phyloP scores from a whole-genome alignment of 345 rosid genomes.

The Triadica sebifera region DNA sequence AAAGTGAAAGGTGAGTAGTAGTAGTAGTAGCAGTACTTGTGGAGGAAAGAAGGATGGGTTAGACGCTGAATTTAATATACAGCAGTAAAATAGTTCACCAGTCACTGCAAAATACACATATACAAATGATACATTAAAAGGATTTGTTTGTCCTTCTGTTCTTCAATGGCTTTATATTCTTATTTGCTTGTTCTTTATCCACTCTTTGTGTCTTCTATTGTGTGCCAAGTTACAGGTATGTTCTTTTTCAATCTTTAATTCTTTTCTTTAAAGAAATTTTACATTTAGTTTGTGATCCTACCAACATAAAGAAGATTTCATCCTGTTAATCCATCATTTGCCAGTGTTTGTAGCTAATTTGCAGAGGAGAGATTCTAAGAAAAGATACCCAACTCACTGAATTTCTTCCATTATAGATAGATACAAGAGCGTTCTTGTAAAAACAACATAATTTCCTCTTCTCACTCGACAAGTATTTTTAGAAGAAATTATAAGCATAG shows the following conservation, averaged over 20 bases:
- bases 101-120: constrained; percentile 4
- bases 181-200: constrained; percentile 35
- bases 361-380: not conserved
- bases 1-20: constrained; percentile 11
- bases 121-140: constrained; percentile 4
- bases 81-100: constrained; percentile 3
- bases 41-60: constrained; percentile 14
- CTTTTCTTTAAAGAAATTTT: not conserved
- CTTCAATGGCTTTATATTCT: constrained; percentile 57
- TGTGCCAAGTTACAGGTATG: constrained; percentile 33
- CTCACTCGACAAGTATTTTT: too few species aligned
- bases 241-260: not conserved
- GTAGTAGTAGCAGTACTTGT: not conserved
- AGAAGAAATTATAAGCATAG: too few species aligned
- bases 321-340: not conserved
- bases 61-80: not conserved
- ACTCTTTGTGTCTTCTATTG: constrained; percentile 26
- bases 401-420: not conserved
- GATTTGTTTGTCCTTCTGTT: constrained; percentile 16
- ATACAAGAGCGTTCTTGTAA: too few species aligned
- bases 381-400: not conserved
- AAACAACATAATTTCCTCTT: too few species aligned
- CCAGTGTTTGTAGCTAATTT: not conserved
- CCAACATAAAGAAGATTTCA: not conserved
- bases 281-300: not conserved